Conservation (phyloP, 1,284 basidiomycete genomes). For the Heterobasidion parviporum region DNA sequence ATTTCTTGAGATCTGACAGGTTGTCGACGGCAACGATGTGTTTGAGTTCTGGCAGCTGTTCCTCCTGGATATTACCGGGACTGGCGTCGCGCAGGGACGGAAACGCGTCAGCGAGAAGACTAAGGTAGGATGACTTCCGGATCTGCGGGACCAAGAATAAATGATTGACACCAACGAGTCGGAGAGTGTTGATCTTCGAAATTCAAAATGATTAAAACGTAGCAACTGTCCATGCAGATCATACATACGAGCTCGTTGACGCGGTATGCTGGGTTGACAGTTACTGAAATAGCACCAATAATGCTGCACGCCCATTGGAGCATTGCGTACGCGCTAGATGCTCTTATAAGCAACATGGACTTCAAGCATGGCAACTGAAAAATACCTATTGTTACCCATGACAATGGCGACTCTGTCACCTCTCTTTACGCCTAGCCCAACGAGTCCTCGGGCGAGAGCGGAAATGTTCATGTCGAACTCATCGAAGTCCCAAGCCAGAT, state of each 20-base stretch:
- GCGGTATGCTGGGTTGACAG: constrained; percentile 77
- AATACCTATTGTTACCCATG: constrained; percentile 79
- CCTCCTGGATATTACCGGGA: constrained; percentile 54
- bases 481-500: constrained; percentile 68
- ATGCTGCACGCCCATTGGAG: constrained; percentile 80
- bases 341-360: background rate
- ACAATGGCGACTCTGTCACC: constrained; percentile 77
- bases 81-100: constrained; percentile 44
- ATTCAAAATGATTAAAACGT: background rate
- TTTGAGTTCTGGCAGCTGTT: constrained; percentile 53
- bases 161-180: constrained; percentile 60
- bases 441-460: constrained; percentile 63
- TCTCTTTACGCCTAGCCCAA: constrained; percentile 62
- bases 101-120: constrained; percentile 48
- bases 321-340: constrained; percentile 62
- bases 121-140: constrained; percentile 54
- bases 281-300: constrained; percentile 74
- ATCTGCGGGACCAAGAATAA: constrained; percentile 70
- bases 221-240: background rate
- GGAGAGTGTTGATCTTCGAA: constrained; percentile 50
- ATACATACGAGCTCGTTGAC: constrained; percentile 56
- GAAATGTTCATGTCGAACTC: constrained; percentile 64
- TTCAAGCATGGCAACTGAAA: background rate
- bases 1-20: constrained; percentile 28
- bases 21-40: constrained; percentile 69